Evolutionary conservation across 805 yeast genomes (phyloP), one percentile per base, ranked within the genome.

Genomic region (Candida golubevii): DNA sequence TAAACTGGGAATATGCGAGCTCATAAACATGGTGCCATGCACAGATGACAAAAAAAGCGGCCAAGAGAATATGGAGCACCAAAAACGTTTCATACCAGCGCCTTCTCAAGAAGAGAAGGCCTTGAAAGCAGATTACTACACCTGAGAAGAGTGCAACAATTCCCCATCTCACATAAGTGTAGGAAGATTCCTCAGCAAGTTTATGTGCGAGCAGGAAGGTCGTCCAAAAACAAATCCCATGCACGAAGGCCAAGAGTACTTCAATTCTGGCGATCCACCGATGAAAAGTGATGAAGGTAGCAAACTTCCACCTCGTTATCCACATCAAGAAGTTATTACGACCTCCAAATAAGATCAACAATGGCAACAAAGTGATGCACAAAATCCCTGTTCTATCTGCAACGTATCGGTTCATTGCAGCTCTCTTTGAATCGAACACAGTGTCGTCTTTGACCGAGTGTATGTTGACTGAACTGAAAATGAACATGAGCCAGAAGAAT

Each of bases 1-100:
- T 50, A n/a, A 65, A 75, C 50, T 57, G 53, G 15, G 56, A 56
- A 39, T 63, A 69, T 0, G 56, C 51, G n/a, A 49, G 46, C 29
- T 36, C 47, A 15, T 42, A 39, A 12, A 47, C 37, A 33, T 54
- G 57, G 36, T 32, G 41, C 55, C 56, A 59, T 4, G 57, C 49
- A 1, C 62, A 62, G 15, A 55, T 15, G 12, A 60, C 41, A 34
- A 56, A 59, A 26, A 54, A 47, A 7, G 44, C 42, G 0, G 62
- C 63, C 47, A 60, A 48, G 8, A 47, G 14, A 15, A 60, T 57
- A 37, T 60, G 63, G n/a, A 57, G 6, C 7, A 51, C 42, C 29
- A 60, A 48, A 39, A 60, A 60, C n/a, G 39, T 18, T 43, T 60
- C 64, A 45, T 60, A 60, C 49, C 52, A 51, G 13, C 39, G 42